These are phyloP conservation scores for Cornus florida DNA, from an alignment of 148 eudicot species.

Conservation along the genomic window DNA sequence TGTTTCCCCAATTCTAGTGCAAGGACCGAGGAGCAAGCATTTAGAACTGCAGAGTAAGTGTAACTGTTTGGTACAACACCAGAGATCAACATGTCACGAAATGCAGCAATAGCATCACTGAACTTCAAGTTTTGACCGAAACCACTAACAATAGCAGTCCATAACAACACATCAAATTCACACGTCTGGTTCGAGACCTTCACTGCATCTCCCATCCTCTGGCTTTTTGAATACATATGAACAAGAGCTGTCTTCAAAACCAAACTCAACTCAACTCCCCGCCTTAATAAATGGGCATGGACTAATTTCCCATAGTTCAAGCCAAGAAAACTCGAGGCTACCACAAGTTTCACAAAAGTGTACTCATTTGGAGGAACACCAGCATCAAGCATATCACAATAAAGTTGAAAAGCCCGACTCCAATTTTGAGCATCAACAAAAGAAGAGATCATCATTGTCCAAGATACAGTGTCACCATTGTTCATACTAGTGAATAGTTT, in stretches of 20 bases:
- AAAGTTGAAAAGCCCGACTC: not conserved
- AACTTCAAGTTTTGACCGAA: slow-evolving; percentile 1
- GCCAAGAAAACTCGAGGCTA: slow-evolving; percentile 6
- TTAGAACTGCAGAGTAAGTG: slow-evolving; percentile 8
- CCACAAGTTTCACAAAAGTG: slow-evolving; percentile 1
- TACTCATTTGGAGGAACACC: slow-evolving; percentile 10
- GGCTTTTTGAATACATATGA: slow-evolving; percentile 13
- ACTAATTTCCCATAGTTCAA: slow-evolving; percentile 7
- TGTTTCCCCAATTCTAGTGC: slow-evolving; percentile 2
- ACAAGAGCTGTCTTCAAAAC: slow-evolving; percentile 10
- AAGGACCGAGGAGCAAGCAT: not conserved
- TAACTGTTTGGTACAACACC: not conserved
- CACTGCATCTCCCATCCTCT: not conserved
- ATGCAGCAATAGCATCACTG: not conserved
- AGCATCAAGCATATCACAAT: not conserved
- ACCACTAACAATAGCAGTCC: slow-evolving; percentile 1
- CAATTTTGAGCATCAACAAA: slow-evolving; percentile 3
- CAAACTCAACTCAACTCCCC: slow-evolving; percentile 5
- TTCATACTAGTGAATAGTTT: not conserved
- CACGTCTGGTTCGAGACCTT: not conserved
- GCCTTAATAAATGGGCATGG: not conserved
- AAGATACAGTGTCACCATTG: not conserved
- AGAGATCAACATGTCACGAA: not conserved
- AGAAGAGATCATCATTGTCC: slow-evolving; percentile 6
- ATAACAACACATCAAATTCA: slow-evolving; percentile 7